Base-by-base conservation (phyloP, 495 filamentous ascomycete species). In the Penicillium malachiteum region DNA sequence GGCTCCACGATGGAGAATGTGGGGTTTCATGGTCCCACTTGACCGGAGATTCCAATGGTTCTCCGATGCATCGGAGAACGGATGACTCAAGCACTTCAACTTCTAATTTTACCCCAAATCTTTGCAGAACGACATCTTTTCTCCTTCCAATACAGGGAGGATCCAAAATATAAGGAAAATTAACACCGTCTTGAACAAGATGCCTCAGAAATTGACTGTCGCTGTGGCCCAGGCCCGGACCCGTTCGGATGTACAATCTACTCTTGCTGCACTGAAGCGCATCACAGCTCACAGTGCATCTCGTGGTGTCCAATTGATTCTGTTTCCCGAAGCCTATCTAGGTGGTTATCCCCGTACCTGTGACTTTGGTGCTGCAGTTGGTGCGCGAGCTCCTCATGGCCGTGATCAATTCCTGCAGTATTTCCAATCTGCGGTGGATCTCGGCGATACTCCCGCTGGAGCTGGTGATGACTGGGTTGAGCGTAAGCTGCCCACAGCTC, bases 251-350 rank as follows among this genome's bases (percentile, higher is more conserved):
- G 82, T 86, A 7, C 18, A 76, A 7, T 75, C 79, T 32, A 96
- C 92, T 3, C 83, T 97, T 46, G 47, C 65, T 8, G 80, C 84
- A 10, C 83, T 96, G 14, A 72, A 81, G 44, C 55, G 65, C 10
- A 83, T 85, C 16, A 81, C 86, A 30, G 57, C 55, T 21, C 55
- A 68, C 30, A 77, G 75, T 7, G 59, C 70, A 13, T 51, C 59
- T 5, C 64, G 73, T n/a, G 78, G 81, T 31, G 80, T 89, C 26
- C 81, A 93, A 64, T 79, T 97, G 48, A 72, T 97, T 14, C 83
- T 97, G 40, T 94, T 96, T 60, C 93, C 93, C 0, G 93, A 97
- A 75, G 93, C 93, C 26, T 97, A 90, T 67, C 79, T 97, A 0
- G 93, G 93, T 16, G 93, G 93, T 8, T 97, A 97, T 63, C 93